phyloP scores from a whole-genome alignment of 208 protist genomes.

The Trypanosoma lewisi region DNA sequence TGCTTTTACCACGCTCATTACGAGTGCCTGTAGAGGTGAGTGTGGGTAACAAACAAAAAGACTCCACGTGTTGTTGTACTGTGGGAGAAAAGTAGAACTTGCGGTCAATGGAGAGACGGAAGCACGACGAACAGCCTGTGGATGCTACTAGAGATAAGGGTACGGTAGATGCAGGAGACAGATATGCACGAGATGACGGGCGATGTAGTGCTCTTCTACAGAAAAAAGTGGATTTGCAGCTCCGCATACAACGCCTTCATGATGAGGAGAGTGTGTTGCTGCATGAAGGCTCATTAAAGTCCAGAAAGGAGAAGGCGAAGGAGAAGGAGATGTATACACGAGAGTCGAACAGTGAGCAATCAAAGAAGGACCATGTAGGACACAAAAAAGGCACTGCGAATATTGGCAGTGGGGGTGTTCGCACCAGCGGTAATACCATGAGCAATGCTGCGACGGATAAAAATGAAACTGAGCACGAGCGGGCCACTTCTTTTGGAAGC shows the following conservation, averaged over 20 bases:
- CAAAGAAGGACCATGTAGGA: too few species aligned
- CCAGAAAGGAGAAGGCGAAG: neutral
- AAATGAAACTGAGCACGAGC: neutral
- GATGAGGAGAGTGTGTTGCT: constrained; percentile 11
- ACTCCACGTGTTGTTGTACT: too few species aligned
- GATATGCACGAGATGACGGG: neutral
- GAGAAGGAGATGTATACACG: too few species aligned
- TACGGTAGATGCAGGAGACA: neutral
- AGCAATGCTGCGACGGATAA: neutral
- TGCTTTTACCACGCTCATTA: neutral
- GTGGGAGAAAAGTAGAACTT: too few species aligned
- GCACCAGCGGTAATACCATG: too few species aligned
- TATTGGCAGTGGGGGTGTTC: too few species aligned
- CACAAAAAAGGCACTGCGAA: too few species aligned
- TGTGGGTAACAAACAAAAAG: too few species aligned
- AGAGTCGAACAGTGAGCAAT: too few species aligned
- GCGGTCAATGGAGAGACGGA: neutral
- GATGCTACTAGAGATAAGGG: neutral
- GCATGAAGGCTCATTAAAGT: neutral
- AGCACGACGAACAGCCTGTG: neutral
- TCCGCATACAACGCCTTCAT: constrained; percentile 17
- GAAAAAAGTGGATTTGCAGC: constrained; percentile 18
- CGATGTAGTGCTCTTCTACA: constrained; percentile 1
- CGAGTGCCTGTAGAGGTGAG: neutral
- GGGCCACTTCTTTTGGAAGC: neutral